Evolutionary conservation across 768 basidiomycete genomes (phyloP).

Genomic region (Kwoniella newhampshirensis): DNA sequence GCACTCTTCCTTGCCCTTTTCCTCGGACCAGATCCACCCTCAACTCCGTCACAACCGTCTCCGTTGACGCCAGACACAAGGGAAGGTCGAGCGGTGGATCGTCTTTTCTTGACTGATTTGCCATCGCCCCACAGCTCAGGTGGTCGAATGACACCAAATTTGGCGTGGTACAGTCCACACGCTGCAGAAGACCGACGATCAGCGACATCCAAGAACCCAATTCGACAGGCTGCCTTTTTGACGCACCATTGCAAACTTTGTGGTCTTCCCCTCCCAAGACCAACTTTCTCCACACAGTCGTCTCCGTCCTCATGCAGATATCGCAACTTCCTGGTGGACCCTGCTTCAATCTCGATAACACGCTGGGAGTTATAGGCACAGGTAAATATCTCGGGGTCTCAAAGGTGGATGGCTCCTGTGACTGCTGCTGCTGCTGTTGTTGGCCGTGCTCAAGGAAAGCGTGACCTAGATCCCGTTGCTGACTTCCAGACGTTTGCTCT

Average conservation of each 20-base stretch:
- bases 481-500: neutral
- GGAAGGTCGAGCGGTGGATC: conserved; percentile 9
- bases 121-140: conserved; percentile 48
- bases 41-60: neutral
- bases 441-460: neutral
- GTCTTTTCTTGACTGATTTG: conserved; percentile 33
- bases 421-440: neutral
- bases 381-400: neutral
- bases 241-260: conserved; percentile 47
- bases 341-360: conserved; percentile 33
- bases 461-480: neutral
- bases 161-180: conserved; percentile 44
- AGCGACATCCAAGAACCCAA: neutral
- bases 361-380: conserved; percentile 3
- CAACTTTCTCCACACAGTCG: conserved; percentile 45
- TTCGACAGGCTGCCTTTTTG: neutral
- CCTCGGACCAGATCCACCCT: neutral
- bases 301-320: conserved; percentile 43
- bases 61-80: neutral
- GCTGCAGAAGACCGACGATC: conserved; percentile 17
- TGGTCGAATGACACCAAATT: conserved; percentile 43
- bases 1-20: conserved; percentile 6
- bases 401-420: too few species aligned
- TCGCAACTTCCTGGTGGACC: conserved; percentile 46
- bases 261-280: conserved; percentile 23